Conservation (phyloP, 441 rosid species). For the Viola pubescens region DNA sequence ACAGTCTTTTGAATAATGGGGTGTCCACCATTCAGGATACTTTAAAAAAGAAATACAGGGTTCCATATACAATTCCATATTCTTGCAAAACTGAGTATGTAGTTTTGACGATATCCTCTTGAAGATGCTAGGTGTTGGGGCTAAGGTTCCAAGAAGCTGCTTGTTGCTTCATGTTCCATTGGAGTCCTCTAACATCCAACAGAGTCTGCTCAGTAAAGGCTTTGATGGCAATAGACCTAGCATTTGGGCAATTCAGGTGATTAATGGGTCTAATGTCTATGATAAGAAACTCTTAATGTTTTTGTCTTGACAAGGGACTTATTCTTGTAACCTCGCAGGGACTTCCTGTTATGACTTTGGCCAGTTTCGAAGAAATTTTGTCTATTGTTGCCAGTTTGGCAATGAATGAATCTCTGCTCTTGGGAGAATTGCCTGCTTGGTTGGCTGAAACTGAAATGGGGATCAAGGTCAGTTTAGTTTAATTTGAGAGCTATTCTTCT, state of each 20-base stretch:
- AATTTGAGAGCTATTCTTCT: not conserved
- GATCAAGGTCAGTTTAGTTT: constrained; percentile 33
- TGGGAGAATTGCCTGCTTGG: constrained; percentile 74
- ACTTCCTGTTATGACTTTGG: constrained; percentile 33
- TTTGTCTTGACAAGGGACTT: not conserved
- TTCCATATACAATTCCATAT: not conserved
- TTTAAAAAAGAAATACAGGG: not conserved
- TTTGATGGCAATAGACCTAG: not conserved
- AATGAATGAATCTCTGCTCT: constrained; percentile 42
- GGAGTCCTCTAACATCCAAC: constrained; percentile 42
- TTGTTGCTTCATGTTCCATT: constrained; percentile 62
- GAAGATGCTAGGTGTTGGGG: constrained; percentile 64
- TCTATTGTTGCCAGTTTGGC: constrained; percentile 56
- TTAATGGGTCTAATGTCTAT: not conserved
- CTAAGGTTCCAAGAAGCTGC: constrained; percentile 64
- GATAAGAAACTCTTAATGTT: not conserved
- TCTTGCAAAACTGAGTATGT: constrained; percentile 1
- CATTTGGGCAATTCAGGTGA: constrained; percentile 3
- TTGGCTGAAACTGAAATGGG: constrained; percentile 50
- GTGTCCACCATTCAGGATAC: not conserved
- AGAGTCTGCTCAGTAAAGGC: constrained; percentile 48
- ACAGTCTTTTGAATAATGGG: constrained; percentile 2
- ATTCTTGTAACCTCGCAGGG: not conserved
- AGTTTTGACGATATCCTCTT: constrained; percentile 19
- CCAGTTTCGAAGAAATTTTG: constrained; percentile 64